These are phyloP conservation scores for Talaromyces sp. DNA, from an alignment of 2,329 filamentous ascomycete species.

Conservation along the genomic window DNA sequence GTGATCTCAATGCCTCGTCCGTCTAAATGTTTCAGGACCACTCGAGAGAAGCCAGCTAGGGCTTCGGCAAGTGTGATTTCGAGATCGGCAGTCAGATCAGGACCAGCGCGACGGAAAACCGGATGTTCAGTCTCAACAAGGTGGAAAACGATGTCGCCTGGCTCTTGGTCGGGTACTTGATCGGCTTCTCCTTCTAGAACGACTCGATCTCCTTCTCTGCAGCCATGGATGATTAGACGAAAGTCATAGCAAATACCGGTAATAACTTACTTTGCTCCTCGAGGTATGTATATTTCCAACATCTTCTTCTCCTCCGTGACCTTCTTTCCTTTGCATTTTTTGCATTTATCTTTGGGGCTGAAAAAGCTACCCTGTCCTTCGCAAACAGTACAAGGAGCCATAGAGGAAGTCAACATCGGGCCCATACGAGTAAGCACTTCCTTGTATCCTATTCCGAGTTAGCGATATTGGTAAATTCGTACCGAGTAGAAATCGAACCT, in stretches of 20 bases:
- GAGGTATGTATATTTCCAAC: slow-evolving; percentile 91
- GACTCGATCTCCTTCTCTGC: slow-evolving; percentile 75
- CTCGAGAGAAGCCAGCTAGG: slow-evolving; percentile 80
- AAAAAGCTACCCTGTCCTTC: slow-evolving; percentile 78
- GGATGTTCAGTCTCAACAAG: slow-evolving; percentile 77
- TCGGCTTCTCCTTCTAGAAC: slow-evolving; percentile 90
- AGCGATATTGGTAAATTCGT: not conserved
- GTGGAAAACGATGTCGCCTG: slow-evolving; percentile 89
- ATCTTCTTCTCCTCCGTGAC: slow-evolving; percentile 87
- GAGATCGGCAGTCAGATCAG: slow-evolving; percentile 77
- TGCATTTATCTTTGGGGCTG: slow-evolving; percentile 96
- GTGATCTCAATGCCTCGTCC: slow-evolving; percentile 80
- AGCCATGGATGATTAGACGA: slow-evolving; percentile 1
- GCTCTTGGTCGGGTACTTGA: slow-evolving; percentile 79
- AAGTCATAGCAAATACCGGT: not conserved
- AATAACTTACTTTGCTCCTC: slow-evolving; percentile 60
- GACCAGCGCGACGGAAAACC: slow-evolving; percentile 72
- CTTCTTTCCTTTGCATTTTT: slow-evolving; percentile 94
- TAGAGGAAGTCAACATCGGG: slow-evolving; percentile 76
- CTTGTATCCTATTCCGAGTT: slow-evolving; percentile 52
- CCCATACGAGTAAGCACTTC: slow-evolving; percentile 78
- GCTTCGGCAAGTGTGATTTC: slow-evolving; percentile 78
- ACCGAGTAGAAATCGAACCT: slow-evolving; percentile 41
- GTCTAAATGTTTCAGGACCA: slow-evolving; percentile 88
- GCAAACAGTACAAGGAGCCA: slow-evolving; percentile 76